These are phyloP conservation scores for Diutina pseudorugosa DNA, from an alignment of 1,139 yeast genomes.

Conservation along the genomic window DNA sequence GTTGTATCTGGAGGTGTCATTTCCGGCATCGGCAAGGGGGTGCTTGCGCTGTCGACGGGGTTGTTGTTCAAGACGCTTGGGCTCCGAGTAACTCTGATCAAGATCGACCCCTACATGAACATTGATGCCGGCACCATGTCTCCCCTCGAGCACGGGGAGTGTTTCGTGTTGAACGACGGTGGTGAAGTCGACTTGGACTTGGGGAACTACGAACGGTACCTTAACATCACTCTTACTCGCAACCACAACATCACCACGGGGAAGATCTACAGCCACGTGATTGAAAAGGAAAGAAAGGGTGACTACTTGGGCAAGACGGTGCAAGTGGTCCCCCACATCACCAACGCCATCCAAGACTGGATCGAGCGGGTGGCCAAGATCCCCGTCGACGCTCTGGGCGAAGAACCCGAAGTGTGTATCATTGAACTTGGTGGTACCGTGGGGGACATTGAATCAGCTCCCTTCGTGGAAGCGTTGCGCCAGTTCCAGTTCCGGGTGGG, in stretches of 20 bases:
- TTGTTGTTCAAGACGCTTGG: constrained; percentile 89
- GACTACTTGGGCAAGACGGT: constrained; percentile 98
- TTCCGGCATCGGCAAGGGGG: constrained; percentile 98
- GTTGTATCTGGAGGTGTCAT: constrained; percentile 98
- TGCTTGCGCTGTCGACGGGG: constrained; percentile 93
- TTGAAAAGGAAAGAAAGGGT: constrained; percentile 91
- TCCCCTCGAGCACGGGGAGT: constrained; percentile 98
- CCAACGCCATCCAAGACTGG: constrained; percentile 98
- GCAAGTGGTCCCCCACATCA: constrained; percentile 96
- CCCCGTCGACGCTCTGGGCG: constrained; percentile 87
- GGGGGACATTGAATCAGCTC: constrained; percentile 98
- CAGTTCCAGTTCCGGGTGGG: constrained; percentile 98
- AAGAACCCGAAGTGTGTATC: constrained; percentile 87
- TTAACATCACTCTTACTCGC: constrained; percentile 81
- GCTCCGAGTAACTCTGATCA: constrained; percentile 88
- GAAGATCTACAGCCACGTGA: constrained; percentile 87
- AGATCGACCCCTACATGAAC: constrained; percentile 97
- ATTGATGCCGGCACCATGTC: constrained; percentile 99
- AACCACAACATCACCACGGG: constrained; percentile 98
- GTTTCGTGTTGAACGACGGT: constrained; percentile 94
- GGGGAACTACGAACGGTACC: constrained; percentile 95
- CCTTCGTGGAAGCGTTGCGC: constrained; percentile 96
- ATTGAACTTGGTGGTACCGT: constrained; percentile 98
- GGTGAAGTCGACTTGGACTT: constrained; percentile 97
- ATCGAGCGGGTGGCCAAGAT: constrained; percentile 82